Percentiles rank a stretch among this genome's conserved stretches.
Conservation (phyloP, 768 basidiomycete species). For the Leccinum subgranulosum region DNA sequence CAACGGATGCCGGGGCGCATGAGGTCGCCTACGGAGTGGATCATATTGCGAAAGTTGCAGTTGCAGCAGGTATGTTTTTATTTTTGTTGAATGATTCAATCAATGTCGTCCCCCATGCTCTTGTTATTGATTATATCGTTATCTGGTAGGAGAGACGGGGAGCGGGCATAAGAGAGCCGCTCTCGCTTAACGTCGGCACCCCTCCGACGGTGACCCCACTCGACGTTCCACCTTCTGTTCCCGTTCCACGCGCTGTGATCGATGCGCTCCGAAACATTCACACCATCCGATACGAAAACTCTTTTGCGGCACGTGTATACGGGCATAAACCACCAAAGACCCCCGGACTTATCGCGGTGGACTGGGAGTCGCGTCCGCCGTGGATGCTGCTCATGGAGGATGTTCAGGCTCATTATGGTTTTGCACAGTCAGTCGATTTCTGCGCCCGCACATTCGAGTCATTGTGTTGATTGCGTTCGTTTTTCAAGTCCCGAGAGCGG, state of each 20-base stretch:
- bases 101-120: too few relatives aligned
- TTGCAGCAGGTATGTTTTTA: slow-evolving; percentile 32
- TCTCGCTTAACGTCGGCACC: background rate
- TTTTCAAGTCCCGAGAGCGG: slow-evolving; percentile 53
- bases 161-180: slow-evolving; percentile 8
- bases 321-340: slow-evolving; percentile 34
- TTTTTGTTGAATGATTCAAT: background rate
- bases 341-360: slow-evolving; percentile 49
- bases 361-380: slow-evolving; percentile 69
- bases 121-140: background rate
- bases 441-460: background rate
- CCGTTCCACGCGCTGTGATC: slow-evolving; percentile 35
- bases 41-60: slow-evolving; percentile 45
- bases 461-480: background rate
- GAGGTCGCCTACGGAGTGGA: slow-evolving; percentile 29
- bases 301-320: slow-evolving; percentile 63
- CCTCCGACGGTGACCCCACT: slow-evolving; percentile 26
- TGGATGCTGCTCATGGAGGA: slow-evolving; percentile 79
- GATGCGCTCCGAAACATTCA: slow-evolving; percentile 53
- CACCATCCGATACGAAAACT: slow-evolving; percentile 62
- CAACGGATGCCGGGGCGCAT: slow-evolving; percentile 8
- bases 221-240: slow-evolving; percentile 22
- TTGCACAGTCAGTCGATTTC: slow-evolving; percentile 48
- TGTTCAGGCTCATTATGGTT: slow-evolving; percentile 58
- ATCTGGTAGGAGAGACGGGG: slow-evolving; percentile 19